Evolutionary conservation across 1,139 yeast species (phyloP).

Genomic region (Protomyces pachydermus): DNA sequence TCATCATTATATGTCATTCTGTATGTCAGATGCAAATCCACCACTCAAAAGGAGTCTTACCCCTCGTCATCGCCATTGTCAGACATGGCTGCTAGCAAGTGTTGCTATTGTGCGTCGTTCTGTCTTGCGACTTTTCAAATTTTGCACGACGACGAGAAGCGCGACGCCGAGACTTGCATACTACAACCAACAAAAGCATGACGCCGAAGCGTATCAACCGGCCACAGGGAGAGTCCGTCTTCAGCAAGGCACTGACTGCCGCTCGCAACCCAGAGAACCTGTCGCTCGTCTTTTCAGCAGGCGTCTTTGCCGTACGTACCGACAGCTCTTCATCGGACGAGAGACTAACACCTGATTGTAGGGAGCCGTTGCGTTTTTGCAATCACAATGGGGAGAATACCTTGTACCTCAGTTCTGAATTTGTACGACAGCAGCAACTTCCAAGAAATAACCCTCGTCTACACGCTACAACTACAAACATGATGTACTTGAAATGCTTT

Average conservation of each 20-base stretch:
- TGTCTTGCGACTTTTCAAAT: background rate
- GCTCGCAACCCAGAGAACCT: slow-evolving; percentile 17
- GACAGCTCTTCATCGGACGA: background rate
- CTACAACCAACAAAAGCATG: background rate
- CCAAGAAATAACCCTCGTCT: background rate
- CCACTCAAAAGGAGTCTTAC: background rate
- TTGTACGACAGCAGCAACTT: background rate
- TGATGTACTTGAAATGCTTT: background rate
- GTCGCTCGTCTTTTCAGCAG: slow-evolving; percentile 19
- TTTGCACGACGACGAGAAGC: background rate
- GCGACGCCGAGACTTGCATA: background rate
- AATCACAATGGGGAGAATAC: slow-evolving; percentile 24
- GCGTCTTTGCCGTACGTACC: slow-evolving; percentile 4
- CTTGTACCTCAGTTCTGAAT: slow-evolving; percentile 23
- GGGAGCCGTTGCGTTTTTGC: slow-evolving; percentile 24
- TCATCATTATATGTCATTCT: background rate
- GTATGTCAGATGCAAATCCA: background rate
- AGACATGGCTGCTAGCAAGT: slow-evolving; percentile 40
- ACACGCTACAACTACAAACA: background rate
- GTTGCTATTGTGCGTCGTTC: background rate
- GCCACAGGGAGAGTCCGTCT: slow-evolving; percentile 8
- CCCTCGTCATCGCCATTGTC: slow-evolving; percentile 45
- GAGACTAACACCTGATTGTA: background rate
- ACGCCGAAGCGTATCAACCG: slow-evolving; percentile 18
- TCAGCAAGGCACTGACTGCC: slow-evolving; percentile 2